phyloP scores from a whole-genome alignment of 1,284 basidiomycete species.

The Chondrostereum purpureum region DNA sequence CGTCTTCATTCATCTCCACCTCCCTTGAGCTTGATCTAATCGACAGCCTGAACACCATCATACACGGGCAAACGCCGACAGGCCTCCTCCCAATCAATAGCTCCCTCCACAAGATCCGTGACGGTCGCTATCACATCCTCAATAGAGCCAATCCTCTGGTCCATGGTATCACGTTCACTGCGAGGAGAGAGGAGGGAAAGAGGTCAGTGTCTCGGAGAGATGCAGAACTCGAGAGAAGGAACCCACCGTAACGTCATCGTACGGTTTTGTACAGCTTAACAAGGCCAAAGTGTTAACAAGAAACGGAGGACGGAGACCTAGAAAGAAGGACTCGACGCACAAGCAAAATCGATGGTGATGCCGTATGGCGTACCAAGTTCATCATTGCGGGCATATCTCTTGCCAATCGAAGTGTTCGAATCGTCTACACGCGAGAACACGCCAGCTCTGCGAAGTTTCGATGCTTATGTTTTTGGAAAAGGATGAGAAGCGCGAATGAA shows the following conservation, averaged over 20 bases:
- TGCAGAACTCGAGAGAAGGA: slow-evolving; percentile 9
- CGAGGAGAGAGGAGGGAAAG: slow-evolving; percentile 8
- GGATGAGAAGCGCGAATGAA: slow-evolving; percentile 6
- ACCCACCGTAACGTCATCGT: slow-evolving; percentile 85
- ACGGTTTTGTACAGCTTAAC: slow-evolving; percentile 71
- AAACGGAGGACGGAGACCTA: slow-evolving; percentile 14
- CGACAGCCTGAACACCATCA: slow-evolving; percentile 84
- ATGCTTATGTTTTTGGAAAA: slow-evolving; percentile 43
- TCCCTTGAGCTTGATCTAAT: slow-evolving; percentile 26
- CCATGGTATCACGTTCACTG: slow-evolving; percentile 91
- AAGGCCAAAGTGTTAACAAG: slow-evolving; percentile 7
- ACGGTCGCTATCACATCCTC: slow-evolving; percentile 87
- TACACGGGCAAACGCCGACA: slow-evolving; percentile 71
- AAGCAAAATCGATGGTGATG: slow-evolving; percentile 95
- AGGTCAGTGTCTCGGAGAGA: slow-evolving; percentile 5
- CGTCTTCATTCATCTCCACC: too few relatives aligned
- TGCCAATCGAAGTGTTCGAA: slow-evolving; percentile 91
- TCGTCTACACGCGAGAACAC: slow-evolving; percentile 93
- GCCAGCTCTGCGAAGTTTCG: slow-evolving; percentile 82
- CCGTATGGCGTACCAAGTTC: slow-evolving; percentile 98
- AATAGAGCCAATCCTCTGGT: slow-evolving; percentile 87
- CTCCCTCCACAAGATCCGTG: slow-evolving; percentile 69
- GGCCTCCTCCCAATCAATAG: slow-evolving; percentile 75
- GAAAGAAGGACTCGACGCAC: slow-evolving; percentile 44
- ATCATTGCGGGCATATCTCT: slow-evolving; percentile 96